Conservation (phyloP, 139 green algal genomes). For the Chlorella sp. region DNA sequence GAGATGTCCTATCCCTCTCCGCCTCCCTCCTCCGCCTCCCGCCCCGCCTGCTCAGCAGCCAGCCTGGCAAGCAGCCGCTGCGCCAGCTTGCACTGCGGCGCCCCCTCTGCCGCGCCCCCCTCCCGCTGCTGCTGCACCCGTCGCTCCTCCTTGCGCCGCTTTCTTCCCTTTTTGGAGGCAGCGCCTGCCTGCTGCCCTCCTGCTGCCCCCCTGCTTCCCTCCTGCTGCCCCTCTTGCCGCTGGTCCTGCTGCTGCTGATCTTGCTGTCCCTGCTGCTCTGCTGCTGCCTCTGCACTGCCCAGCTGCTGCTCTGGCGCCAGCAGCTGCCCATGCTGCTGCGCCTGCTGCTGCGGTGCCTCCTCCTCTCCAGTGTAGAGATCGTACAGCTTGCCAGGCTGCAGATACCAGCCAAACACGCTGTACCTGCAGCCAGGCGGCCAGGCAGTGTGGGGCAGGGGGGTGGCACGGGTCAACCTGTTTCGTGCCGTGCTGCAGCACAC, state of each 20-base stretch:
- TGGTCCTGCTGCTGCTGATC: not conserved
- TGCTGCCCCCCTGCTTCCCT: not conserved
- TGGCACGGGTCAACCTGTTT: not conserved
- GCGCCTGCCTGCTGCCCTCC: not conserved
- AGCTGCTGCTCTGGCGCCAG: not conserved
- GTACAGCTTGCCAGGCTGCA: slow-evolving; percentile 49
- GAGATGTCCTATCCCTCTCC: not conserved
- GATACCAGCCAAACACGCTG: slow-evolving; percentile 54
- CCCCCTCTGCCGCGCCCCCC: not conserved
- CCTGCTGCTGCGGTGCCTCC: not conserved
- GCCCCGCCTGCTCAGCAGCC: not conserved
- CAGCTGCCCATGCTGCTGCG: not conserved
- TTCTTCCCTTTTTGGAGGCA: not conserved
- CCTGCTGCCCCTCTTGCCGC: not conserved
- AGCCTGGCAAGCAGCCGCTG: not conserved
- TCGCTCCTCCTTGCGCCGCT: not conserved
- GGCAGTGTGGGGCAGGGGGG: not conserved
- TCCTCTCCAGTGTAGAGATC: slow-evolving; percentile 35
- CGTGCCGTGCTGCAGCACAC: not conserved
- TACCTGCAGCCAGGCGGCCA: slow-evolving; percentile 1
- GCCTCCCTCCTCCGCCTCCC: not conserved
- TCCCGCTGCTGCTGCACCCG: not conserved
- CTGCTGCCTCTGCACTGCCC: not conserved
- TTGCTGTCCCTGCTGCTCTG: not conserved
- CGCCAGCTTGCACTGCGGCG: slow-evolving; percentile 20